Conservation (phyloP, 2,329 filamentous ascomycete genomes). For the Colletotrichum limetticola region DNA sequence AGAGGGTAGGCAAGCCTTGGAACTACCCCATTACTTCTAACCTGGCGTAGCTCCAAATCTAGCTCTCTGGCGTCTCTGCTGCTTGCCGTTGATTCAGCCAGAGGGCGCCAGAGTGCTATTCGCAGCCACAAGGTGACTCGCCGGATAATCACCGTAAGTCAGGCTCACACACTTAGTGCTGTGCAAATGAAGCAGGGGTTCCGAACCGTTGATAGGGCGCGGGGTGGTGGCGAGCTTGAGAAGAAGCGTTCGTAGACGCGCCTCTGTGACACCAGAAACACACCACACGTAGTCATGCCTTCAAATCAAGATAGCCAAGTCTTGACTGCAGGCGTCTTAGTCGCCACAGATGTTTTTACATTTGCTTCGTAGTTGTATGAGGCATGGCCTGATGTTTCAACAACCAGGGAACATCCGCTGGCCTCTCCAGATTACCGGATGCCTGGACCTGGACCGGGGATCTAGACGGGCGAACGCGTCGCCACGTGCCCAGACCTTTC, state of each 20-base stretch:
- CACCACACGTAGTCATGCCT: background rate
- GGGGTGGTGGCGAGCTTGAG: slow-evolving; percentile 14
- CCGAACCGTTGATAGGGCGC: slow-evolving; percentile 1
- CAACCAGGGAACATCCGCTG: slow-evolving; percentile 4
- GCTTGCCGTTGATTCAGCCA: slow-evolving; percentile 4
- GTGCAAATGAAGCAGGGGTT: slow-evolving; percentile 1
- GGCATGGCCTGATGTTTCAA: slow-evolving; percentile 27
- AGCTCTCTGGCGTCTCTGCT: background rate
- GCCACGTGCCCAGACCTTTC: slow-evolving; percentile 17
- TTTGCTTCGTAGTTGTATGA: slow-evolving; percentile 3
- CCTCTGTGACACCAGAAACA: slow-evolving; percentile 14
- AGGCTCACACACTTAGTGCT: background rate
- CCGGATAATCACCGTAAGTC: slow-evolving; percentile 23
- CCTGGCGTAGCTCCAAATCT: slow-evolving; percentile 6
- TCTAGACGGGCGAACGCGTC: background rate
- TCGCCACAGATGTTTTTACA: background rate
- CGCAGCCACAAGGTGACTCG: slow-evolving; percentile 17
- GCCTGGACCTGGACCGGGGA: background rate
- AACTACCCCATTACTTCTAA: slow-evolving; percentile 6
- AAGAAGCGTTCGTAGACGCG: slow-evolving; percentile 9
- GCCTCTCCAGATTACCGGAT: slow-evolving; percentile 23
- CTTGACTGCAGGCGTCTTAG: background rate
- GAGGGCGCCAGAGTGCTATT: slow-evolving; percentile 5
- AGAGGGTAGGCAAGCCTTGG: background rate
- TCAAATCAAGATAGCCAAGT: slow-evolving; percentile 10